Evolutionary conservation across 805 yeast genomes (phyloP), one percentile per base, ranked within the genome.

Genomic region (Torulaspora maleeae): DNA sequence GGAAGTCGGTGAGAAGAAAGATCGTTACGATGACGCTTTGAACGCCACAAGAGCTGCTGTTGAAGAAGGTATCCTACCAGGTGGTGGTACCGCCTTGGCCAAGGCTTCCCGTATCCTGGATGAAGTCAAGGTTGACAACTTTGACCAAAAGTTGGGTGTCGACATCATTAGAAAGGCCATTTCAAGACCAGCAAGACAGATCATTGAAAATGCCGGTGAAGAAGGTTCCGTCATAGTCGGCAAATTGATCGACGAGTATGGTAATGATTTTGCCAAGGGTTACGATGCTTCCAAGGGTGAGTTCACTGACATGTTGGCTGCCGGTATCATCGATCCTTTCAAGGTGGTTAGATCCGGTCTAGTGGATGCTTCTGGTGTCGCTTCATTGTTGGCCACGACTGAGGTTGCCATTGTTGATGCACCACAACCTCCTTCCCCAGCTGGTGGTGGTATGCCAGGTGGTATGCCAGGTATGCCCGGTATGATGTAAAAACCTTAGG

Each of bases 41-140:
- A 91, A 93, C 67, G 97, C 99, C 45, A 93, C 98, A 43, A 88
- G 98, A 72, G 97, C 99, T 48, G 99, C 99, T 55, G 96, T 93
- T 53, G 91, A 91, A 73, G 96, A 88, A 72, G 99, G 99, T 73
- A 89, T 93, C 66, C 78, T 93, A 56, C 99, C 99, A 65, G 99
- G 99, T 75, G 99, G 99, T 69, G 99, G 99, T 73, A 88, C 97
- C 56, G 99, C 99, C 47, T 78, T 93, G 64, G 78, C 88, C 63
- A 93, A 93, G 79, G 97, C 98, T 41, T 79, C 95, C 43, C 76
- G 80, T 59, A 69, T 82, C 51, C 77, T 93, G 61, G 88, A 80
- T 53, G 74, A 68, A 17, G 81, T 86, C 52, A 75, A 80, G 68
- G 78, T 86, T 51, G 84, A 76, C 28, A 93, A 93, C 81, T 93